phyloP scores from a whole-genome alignment of 148 eudicot genomes.

The Rhododendron ovatum region DNA sequence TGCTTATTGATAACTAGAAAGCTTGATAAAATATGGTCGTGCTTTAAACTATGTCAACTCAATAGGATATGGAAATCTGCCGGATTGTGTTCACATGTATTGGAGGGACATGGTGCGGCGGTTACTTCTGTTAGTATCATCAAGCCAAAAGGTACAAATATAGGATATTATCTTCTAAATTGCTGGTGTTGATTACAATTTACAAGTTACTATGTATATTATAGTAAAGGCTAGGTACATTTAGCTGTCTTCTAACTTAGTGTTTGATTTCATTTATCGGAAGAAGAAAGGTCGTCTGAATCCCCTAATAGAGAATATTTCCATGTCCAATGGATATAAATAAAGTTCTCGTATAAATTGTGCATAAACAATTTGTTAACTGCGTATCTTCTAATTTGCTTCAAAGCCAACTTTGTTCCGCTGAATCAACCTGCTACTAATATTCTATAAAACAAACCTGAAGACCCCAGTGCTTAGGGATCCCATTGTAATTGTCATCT shows the following conservation, averaged over 20 bases:
- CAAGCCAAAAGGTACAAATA: slow-evolving; percentile 44
- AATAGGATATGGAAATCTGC: slow-evolving; percentile 76
- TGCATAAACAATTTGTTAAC: not conserved
- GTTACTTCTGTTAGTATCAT: slow-evolving; percentile 61
- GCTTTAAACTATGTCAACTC: slow-evolving; percentile 5
- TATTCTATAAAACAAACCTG: not conserved
- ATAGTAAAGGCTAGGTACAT: not conserved
- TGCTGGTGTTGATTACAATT: not conserved
- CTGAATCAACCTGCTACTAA: not conserved
- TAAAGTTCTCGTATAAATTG: not conserved
- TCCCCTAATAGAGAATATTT: not conserved
- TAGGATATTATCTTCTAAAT: not conserved
- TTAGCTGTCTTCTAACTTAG: not conserved
- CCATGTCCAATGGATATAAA: not conserved
- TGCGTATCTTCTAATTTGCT: not conserved
- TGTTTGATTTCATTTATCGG: not conserved
- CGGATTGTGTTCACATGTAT: slow-evolving; percentile 65
- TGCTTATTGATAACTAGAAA: not conserved
- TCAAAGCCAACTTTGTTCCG: not conserved
- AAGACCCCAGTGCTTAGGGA: not conserved
- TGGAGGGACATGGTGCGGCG: slow-evolving; percentile 77
- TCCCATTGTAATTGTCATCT: not conserved
- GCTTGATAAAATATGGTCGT: not conserved
- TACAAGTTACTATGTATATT: not conserved
- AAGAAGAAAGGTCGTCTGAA: not conserved